phyloP scores from a whole-genome alignment of 345 rosid species.

The Rhizophora apiculata region DNA sequence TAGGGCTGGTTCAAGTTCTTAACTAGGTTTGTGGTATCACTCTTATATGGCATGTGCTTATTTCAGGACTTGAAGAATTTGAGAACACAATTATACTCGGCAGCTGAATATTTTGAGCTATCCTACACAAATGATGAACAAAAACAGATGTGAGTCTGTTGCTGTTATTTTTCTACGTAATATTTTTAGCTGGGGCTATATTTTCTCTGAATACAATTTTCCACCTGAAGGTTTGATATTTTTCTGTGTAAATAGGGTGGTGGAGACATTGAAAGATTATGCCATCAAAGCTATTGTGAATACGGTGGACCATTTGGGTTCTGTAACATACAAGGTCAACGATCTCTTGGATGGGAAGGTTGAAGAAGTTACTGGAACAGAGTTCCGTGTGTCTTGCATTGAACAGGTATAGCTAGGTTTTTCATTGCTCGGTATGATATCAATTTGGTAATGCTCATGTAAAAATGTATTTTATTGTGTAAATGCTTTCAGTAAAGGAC shows the following conservation, averaged over 20 bases:
- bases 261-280: conserved; percentile 88
- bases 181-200: neutral
- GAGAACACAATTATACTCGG: conserved; percentile 82
- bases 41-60: neutral
- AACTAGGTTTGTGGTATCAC: neutral
- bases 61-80: conserved; percentile 80
- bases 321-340: conserved; percentile 81
- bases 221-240: conserved; percentile 3
- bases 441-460: neutral
- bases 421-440: neutral
- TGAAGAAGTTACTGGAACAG: conserved; percentile 73
- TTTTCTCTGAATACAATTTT: conserved; percentile 1
- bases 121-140: conserved; percentile 80
- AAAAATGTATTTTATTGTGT: neutral
- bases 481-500: neutral
- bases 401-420: conserved; percentile 54
- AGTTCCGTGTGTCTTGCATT: conserved; percentile 75
- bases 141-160: conserved; percentile 62
- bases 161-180: neutral
- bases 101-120: conserved; percentile 89
- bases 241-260: conserved; percentile 52
- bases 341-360: conserved; percentile 83
- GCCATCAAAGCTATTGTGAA: conserved; percentile 87
- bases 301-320: conserved; percentile 94
- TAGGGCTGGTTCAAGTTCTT: neutral